Percentiles rank a stretch among this genome's conserved stretches.
These are phyloP conservation scores for Murraya paniculata DNA, from an alignment of 345 rosid species.

Conservation along the genomic window DNA sequence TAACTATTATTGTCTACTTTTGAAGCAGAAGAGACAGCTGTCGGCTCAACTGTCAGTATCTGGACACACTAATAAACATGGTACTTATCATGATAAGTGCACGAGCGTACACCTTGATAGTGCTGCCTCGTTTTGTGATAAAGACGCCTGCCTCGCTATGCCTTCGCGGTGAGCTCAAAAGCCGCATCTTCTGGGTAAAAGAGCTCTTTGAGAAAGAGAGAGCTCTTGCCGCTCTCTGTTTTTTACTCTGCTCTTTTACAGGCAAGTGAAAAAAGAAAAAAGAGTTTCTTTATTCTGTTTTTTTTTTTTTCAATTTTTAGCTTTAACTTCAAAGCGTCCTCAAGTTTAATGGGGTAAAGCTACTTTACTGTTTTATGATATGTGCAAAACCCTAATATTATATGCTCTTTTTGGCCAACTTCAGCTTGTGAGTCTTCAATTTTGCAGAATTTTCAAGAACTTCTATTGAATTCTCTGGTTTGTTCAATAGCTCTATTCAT, in stretches of 20 bases:
- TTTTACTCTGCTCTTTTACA: not conserved
- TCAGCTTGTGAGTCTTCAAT: not conserved
- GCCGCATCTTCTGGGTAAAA: slow-evolving; percentile 22
- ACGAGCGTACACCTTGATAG: fast-evolving
- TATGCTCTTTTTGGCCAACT: not conserved
- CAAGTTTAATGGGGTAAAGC: slow-evolving; percentile 22
- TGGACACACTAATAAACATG: not conserved
- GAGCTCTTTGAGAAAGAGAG: not conserved
- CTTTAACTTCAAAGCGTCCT: slow-evolving; percentile 14
- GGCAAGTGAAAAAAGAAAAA: slow-evolving; percentile 6
- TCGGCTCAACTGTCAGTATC: not conserved
- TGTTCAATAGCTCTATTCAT: not conserved
- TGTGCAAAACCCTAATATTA: slow-evolving; percentile 20
- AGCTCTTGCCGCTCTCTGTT: not conserved
- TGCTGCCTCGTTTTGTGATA: slow-evolving; percentile 13
- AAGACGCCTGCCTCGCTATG: not conserved
- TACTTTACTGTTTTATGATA: slow-evolving; percentile 28
- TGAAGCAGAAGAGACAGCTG: slow-evolving; percentile 22
- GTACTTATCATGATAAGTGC: not conserved
- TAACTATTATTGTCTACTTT: slow-evolving; percentile 25
- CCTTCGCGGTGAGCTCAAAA: slow-evolving; percentile 1
- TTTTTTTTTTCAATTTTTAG: not conserved
- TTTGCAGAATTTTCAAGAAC: not conserved
- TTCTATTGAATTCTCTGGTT: not conserved
- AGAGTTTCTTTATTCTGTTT: not conserved